Percentiles rank a stretch among this genome's conserved stretches.
phyloP scores from a whole-genome alignment of 1,139 yeast species.

The Yamadazyma taylorii region DNA sequence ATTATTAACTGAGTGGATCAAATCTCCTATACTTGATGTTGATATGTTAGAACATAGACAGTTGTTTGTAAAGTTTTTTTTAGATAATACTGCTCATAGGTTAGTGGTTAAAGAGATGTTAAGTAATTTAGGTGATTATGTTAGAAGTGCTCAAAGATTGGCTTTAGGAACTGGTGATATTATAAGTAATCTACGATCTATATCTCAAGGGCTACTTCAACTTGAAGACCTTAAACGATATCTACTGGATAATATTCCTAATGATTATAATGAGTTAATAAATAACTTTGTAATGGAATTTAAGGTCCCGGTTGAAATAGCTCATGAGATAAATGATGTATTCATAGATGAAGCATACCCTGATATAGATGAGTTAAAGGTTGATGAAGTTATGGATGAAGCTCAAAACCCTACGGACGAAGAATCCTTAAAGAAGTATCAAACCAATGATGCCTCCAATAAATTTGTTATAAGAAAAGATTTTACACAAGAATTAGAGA shows the following conservation, averaged over 20 bases:
- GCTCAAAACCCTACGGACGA: too few relatives aligned
- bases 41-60: constrained; percentile 62
- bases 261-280: constrained; percentile 11
- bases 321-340: constrained; percentile 27
- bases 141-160: constrained; percentile 38
- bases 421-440: constrained; percentile 11
- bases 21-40: constrained; percentile 71
- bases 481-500: constrained; percentile 25
- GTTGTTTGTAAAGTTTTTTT: constrained; percentile 55
- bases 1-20: constrained; percentile 73
- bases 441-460: constrained; percentile 5
- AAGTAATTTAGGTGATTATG: constrained; percentile 36
- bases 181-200: constrained; percentile 28
- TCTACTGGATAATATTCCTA: constrained; percentile 16
- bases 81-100: constrained; percentile 26
- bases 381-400: constrained; percentile 7
- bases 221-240: constrained; percentile 24
- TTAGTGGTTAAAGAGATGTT: constrained; percentile 21
- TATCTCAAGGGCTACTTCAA: constrained; percentile 34
- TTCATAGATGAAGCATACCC: constrained; percentile 16
- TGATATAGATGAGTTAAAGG: constrained; percentile 1
- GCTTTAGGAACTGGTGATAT: constrained; percentile 38
- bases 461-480: constrained; percentile 30
- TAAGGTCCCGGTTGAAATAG: constrained; percentile 30
- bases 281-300: constrained; percentile 24